Percentiles rank a stretch among this genome's conserved stretches.
Evolutionary conservation across 257 asterid species (phyloP).

Genomic region (Solanum ossicruentum): DNA sequence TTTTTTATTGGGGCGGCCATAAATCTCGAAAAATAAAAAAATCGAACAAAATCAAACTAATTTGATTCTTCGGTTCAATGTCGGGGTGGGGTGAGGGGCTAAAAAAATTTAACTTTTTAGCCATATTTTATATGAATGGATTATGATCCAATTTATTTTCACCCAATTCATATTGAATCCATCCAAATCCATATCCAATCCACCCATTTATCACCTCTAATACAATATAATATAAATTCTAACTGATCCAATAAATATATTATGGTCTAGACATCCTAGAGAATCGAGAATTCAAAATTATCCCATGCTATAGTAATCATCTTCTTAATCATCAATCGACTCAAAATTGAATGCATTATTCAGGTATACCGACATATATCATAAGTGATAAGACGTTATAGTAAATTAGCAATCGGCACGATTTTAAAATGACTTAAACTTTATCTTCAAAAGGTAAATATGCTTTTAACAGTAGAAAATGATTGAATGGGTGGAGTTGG

Average conservation of each 20-base stretch:
- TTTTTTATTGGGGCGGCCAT: too few species aligned
- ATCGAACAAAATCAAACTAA: too few species aligned
- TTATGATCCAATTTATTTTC: too few species aligned
- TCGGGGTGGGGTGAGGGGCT: too few species aligned
- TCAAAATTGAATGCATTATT: background rate
- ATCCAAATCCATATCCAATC: too few species aligned
- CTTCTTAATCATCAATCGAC: background rate
- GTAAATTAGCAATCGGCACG: background rate
- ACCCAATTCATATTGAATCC: too few species aligned
- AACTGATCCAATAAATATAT: background rate
- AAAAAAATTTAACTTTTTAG: too few species aligned
- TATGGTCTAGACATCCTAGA: background rate
- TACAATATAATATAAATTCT: constrained; percentile 20
- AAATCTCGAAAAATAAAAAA: too few species aligned
- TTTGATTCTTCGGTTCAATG: too few species aligned
- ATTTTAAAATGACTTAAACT: background rate
- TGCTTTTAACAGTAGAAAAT: background rate
- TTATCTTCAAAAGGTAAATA: background rate
- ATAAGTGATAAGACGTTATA: background rate
- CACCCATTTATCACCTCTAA: background rate
- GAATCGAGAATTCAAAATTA: background rate
- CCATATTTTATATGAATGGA: too few species aligned
- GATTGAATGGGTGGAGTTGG: background rate
- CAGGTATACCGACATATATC: background rate
- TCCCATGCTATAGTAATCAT: background rate